Base-by-base conservation (phyloP, 2,329 filamentous ascomycete species). In the Thelonectria olida region DNA sequence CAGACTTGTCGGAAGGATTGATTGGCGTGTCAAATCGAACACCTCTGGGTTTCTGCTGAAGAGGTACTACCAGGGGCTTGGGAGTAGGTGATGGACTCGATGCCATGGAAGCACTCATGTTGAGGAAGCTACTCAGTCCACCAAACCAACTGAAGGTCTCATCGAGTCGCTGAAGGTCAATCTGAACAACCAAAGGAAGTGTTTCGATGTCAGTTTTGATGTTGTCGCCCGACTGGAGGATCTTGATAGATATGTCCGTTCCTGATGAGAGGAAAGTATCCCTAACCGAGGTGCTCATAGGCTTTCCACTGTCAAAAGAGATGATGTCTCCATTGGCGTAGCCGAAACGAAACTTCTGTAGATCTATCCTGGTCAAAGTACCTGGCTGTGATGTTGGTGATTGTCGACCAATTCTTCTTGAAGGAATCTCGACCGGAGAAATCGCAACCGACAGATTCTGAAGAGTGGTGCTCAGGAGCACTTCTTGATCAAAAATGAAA, bases 71-170 rank as follows among this genome's bases (percentile, higher is more conserved):
- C 7, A 69, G 69, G 42, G 77, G 76, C 31, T 78, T 75, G 2
- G 74, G 75, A 3, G 75, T 75, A 13, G 81, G 79, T 1, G 89
- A 87, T n/a, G 87, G 84, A 61, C 87, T 90, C 1, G 92, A 93
- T 10, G 90, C 88, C 64, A 97, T 91, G 0, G 95, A 97, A 61
- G 87, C 91, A 64, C 93, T 92, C 74, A 97, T 86, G 70, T 96
- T 96, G 42, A 99, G 81, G 53, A 99, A 90, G 66, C 93, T 93
- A 75, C 94, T 97, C 42, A 99, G 81, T 0, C 96, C 96, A 34
- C 96, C 96, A 76, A 97, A 94, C 84, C 92, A 93, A 57, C 88
- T 88, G 61, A 98, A 88, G 0, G 92, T 92, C 70, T 97, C 93
- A 68, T 98, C 96, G 20, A 98, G 79, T 56, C 87, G 86, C 65